Conservation (phyloP, 371 early-diverging fungal genomes). For the Mortierella sp. region DNA sequence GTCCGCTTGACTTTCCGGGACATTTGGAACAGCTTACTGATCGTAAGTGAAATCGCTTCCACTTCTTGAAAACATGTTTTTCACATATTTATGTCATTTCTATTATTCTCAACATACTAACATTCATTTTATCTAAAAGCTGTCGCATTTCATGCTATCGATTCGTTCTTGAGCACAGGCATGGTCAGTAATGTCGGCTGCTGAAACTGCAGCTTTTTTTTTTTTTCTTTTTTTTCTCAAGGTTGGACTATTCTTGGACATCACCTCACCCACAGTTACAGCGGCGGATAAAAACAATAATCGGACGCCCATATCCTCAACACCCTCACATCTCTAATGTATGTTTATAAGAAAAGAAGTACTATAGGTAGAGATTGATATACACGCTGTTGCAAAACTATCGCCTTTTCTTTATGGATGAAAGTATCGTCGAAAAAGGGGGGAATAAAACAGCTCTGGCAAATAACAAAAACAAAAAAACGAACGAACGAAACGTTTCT, state of each 20-base stretch:
- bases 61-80: background rate
- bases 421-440: background rate
- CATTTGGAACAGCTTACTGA: constrained; percentile 6
- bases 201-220: background rate
- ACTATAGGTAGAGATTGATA: background rate
- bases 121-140: background rate
- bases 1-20: constrained; percentile 3
- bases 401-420: background rate
- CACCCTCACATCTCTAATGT: background rate
- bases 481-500: background rate
- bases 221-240: no score
- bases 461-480: background rate
- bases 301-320: background rate
- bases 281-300: background rate
- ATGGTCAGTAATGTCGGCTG: background rate
- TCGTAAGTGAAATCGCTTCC: constrained; percentile 11
- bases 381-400: background rate
- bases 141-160: background rate
- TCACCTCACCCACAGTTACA: no score
- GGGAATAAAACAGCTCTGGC: no score
- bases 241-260: background rate
- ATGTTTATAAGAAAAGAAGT: background rate
- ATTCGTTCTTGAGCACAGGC: background rate
- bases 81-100: background rate
- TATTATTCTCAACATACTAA: background rate